These are phyloP conservation scores for Fusarium paranaense DNA, from an alignment of 2,329 filamentous ascomycete genomes.

Conservation along the genomic window DNA sequence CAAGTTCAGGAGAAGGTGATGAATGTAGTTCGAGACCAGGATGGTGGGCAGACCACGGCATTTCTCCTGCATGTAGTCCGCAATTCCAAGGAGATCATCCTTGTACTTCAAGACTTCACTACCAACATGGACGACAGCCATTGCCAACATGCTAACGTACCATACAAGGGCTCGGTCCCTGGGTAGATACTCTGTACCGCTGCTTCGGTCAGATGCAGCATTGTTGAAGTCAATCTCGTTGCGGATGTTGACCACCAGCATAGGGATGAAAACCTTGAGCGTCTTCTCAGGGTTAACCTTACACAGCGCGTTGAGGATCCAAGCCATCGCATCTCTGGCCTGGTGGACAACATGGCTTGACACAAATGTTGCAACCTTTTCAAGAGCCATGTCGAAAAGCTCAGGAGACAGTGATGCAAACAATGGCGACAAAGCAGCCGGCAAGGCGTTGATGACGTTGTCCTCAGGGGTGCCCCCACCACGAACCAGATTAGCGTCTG, in stretches of 20 bases:
- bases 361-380: conserved; percentile 93
- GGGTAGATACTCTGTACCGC: conserved; percentile 91
- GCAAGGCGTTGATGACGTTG: conserved; percentile 94
- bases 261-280: conserved; percentile 88
- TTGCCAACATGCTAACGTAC: conserved; percentile 96
- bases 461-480: conserved; percentile 90
- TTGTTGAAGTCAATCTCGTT: conserved; percentile 98
- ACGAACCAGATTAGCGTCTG: conserved; percentile 87
- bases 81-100: conserved; percentile 89
- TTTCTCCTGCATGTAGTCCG: conserved; percentile 95
- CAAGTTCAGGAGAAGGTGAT: conserved; percentile 93
- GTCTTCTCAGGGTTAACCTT: conserved; percentile 96
- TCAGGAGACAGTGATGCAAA: conserved; percentile 93
- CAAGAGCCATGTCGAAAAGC: conserved; percentile 89
- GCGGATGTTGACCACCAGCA: conserved; percentile 90
- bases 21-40: conserved; percentile 96
- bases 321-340: conserved; percentile 96
- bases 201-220: conserved; percentile 93
- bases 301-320: conserved; percentile 95
- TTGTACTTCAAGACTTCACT: conserved; percentile 90
- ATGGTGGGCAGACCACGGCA: conserved; percentile 95
- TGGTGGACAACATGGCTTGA: conserved; percentile 96
- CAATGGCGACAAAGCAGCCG: conserved; percentile 89
- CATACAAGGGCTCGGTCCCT: conserved; percentile 93
- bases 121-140: conserved; percentile 97